Base-by-base conservation (phyloP, 331 rosid genomes). In the Phaseolus coccineus region DNA sequence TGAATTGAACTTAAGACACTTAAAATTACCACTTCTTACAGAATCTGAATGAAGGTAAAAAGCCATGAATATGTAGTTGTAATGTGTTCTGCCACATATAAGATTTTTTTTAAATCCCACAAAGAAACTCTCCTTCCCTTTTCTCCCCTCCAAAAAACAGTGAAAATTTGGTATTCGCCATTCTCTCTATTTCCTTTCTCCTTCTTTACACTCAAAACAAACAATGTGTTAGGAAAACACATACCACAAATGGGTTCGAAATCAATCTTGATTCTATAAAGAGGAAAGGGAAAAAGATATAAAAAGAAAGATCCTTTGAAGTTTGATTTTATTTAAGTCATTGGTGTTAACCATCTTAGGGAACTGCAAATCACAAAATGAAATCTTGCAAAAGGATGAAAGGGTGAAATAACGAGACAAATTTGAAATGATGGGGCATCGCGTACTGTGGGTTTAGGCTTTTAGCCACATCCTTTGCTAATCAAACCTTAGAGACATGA, bases 351-450 rank as follows among this genome's bases (percentile, higher is more conserved):
- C 50, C 37, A 46, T 12, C 51, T 19, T 19, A 46, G 51, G 53
- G 53, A 48, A 48, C n/a, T 48, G 53, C 6, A n/a, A 16, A 33
- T 22, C 66, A 73, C 8, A 55, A 28, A 31, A 15, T n/a, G 50
- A 71, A 69, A 22, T 5, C 1, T 27, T 12, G 31, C 39, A 28
- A 69, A 15, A 31, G n/a, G 37, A 19, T 39, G 22, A n/a, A 66
- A 44, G 12, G 39, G 73, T 40, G 53, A 67, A 68, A 69, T 50
- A 50, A 33, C 8, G 22, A 51, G 1, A n/a, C 28, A 51, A n/a
- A 44, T 68, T 44, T 68, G 56, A 44, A 40, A 71, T 52, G 65
- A 71, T 33, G 59, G 12, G 63, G 76, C 46, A 51, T n/a, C 35
- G 10, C 37, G 22, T 46, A 35, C 37, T 4, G 16, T 15, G 24